A percentile compares a stretch with the other conserved stretches of the same genome.
These are phyloP conservation scores for Trichoderma orchidacearum DNA, from an alignment of 495 filamentous ascomycete species.

Conservation along the genomic window DNA sequence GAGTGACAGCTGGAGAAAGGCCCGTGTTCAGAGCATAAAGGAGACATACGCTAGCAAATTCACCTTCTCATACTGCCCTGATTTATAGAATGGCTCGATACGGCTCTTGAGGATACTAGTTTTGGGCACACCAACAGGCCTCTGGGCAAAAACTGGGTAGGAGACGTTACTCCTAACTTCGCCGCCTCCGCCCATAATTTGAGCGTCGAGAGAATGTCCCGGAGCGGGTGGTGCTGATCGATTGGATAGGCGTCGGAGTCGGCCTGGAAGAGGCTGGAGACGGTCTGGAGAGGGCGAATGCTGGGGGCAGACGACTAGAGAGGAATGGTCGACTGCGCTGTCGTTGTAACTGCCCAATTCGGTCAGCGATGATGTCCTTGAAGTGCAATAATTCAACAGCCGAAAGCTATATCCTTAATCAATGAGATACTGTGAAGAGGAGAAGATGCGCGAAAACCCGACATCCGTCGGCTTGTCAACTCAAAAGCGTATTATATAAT, in stretches of 20 bases:
- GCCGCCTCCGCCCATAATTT: constrained; percentile 18
- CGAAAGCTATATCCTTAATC: too few relatives aligned
- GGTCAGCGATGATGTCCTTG: not conserved
- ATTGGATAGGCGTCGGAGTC: not conserved
- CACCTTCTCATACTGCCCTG: constrained; percentile 67
- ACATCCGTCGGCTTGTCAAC: not conserved
- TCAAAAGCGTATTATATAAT: not conserved
- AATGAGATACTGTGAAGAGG: not conserved
- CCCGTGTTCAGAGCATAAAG: not conserved
- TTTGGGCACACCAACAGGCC: constrained; percentile 67
- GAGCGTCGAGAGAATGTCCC: not conserved
- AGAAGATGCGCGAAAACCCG: not conserved
- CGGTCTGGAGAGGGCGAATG: not conserved
- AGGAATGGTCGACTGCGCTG: not conserved
- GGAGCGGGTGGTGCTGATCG: not conserved
- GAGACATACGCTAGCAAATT: constrained; percentile 53
- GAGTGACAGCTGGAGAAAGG: not conserved
- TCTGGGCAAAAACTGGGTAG: constrained; percentile 32
- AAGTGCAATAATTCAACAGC: not conserved
- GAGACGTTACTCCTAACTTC: constrained; percentile 17
- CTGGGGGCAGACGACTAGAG: not conserved
- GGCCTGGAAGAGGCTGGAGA: not conserved
- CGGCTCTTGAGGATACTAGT: constrained; percentile 76
- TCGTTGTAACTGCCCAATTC: not conserved
- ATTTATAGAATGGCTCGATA: constrained; percentile 62